Evolutionary conservation across 768 basidiomycete genomes (phyloP).

Genomic region (Hebeloma cylindrosporum): DNA sequence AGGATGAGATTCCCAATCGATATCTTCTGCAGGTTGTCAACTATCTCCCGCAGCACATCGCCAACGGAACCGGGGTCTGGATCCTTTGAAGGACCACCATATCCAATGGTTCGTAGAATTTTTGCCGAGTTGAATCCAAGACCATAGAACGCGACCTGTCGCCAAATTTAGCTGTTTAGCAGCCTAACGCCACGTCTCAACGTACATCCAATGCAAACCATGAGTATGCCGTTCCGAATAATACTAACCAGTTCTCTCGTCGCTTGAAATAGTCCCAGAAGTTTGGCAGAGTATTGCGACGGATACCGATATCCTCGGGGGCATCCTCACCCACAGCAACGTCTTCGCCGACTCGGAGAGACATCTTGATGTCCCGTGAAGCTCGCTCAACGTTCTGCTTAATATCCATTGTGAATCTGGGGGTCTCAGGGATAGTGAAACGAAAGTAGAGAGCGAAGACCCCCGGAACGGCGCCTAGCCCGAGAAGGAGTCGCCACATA

Average conservation of each 20-base stretch:
- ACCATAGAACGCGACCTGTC: slow-evolving; percentile 83
- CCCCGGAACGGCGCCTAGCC: slow-evolving; percentile 82
- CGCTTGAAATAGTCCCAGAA: slow-evolving; percentile 68
- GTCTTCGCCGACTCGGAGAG: slow-evolving; percentile 51
- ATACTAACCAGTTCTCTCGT: slow-evolving; percentile 77
- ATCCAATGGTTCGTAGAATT: slow-evolving; percentile 75
- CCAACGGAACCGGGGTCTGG: too few species aligned
- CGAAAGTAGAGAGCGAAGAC: slow-evolving; percentile 87
- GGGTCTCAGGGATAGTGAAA: slow-evolving; percentile 89
- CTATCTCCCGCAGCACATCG: slow-evolving; percentile 45
- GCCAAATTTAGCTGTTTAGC: not conserved
- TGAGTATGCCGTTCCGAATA: slow-evolving; percentile 75
- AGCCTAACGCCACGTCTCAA: slow-evolving; percentile 12
- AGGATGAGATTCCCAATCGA: slow-evolving; percentile 77
- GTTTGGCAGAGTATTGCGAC: slow-evolving; percentile 66
- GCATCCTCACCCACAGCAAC: slow-evolving; percentile 56
- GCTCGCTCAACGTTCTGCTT: slow-evolving; percentile 82
- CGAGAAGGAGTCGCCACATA: slow-evolving; percentile 87
- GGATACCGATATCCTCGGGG: slow-evolving; percentile 64
- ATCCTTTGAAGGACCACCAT: slow-evolving; percentile 45
- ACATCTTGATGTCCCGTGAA: slow-evolving; percentile 66
- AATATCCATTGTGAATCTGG: slow-evolving; percentile 90
- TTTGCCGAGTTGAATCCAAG: slow-evolving; percentile 81
- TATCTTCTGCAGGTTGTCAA: slow-evolving; percentile 59
- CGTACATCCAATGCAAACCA: slow-evolving; percentile 88